Base-by-base conservation (phyloP, 257 asterid genomes). In the Forsythia suspensa region DNA sequence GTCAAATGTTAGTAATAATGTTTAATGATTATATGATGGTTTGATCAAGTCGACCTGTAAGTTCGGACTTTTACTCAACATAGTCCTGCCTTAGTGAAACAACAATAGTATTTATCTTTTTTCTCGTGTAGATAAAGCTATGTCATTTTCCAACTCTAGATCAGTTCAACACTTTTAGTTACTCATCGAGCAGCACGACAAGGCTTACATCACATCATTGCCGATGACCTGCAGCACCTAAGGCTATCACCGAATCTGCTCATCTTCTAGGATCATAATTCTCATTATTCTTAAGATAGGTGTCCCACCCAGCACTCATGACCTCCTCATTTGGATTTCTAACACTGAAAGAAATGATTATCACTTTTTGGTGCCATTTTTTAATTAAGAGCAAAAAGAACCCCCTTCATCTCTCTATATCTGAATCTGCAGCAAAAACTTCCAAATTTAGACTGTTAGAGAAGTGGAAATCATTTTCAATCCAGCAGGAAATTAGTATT, bases 401-500 rank as follows among this genome's bases (percentile, higher is more conserved):
- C 13, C 68, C 1, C 7, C 4, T 8, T 43, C 5, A 36, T 40
- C 71, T 66, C 59, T 38, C 70, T 40, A 61, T 77, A 38, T 48
- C 70, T 34, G n/a, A 29, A 67, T 52, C 51, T 74, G 76, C 37
- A 34, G 12, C 24, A 77, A 44, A 71, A 39, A 55, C 72, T 51
- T 72, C 77, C 70, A 37, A 65, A 71, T n/a, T 70, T 81, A 36
- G 57, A 42, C 48, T 43, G 44, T 18, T 71, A 9, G 74, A 48
- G 63, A 77, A 37, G 48, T 15, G 39, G 46, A 36, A 38, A 24
- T 8, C 48, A 37, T 37, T 34, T 36, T 44, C 43, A 55, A 43
- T 73, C 5, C 81, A 70, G 73, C 59, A 76, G 37, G 7, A 51
- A 52, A 63, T 70, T 76, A 34, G 52, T 68, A 61, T 70, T 72